Conservation (phyloP, 345 rosid genomes). For the Arabis hirsuta region DNA sequence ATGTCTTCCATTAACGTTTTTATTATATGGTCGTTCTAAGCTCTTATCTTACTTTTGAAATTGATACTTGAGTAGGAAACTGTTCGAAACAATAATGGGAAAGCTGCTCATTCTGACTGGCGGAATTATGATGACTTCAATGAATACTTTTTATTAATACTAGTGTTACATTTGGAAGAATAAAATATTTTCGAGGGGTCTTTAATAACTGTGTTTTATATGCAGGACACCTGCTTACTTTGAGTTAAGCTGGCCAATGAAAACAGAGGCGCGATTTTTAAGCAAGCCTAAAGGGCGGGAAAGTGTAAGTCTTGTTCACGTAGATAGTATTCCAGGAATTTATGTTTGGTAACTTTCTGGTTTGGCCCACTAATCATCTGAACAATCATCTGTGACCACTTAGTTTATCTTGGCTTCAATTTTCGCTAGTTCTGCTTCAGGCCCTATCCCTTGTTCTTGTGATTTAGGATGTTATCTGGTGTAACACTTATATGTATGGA, state of each 20-base stretch:
- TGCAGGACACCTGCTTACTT: conserved; percentile 93
- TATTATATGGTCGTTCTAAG: conserved; percentile 23
- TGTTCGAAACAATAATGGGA: conserved; percentile 73
- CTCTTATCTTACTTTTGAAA: conserved; percentile 28
- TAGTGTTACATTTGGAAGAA: conserved; percentile 25
- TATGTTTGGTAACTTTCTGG: conserved; percentile 23
- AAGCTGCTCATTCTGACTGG: conserved; percentile 97
- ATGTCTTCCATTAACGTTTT: conserved; percentile 20
- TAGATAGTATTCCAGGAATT: conserved; percentile 27
- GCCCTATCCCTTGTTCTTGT: background rate
- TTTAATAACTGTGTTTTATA: conserved; percentile 35
- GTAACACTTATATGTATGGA: background rate
- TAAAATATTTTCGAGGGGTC: conserved; percentile 10
- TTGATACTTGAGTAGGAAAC: conserved; percentile 63
- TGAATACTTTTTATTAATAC: conserved; percentile 64
- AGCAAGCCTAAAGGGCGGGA: conserved; percentile 59
- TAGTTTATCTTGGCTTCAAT: conserved; percentile 15
- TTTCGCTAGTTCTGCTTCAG: conserved; percentile 17
- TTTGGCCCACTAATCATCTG: background rate
- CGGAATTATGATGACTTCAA: conserved; percentile 99
- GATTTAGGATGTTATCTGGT: conserved; percentile 11
- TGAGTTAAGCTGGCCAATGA: conserved; percentile 90
- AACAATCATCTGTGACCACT: conserved; percentile 13
- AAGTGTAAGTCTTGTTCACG: conserved; percentile 62
- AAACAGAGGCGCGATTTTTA: conserved; percentile 59